Base-by-base conservation (phyloP, 1,284 basidiomycete species). In the Prillingera fragicola region DNA sequence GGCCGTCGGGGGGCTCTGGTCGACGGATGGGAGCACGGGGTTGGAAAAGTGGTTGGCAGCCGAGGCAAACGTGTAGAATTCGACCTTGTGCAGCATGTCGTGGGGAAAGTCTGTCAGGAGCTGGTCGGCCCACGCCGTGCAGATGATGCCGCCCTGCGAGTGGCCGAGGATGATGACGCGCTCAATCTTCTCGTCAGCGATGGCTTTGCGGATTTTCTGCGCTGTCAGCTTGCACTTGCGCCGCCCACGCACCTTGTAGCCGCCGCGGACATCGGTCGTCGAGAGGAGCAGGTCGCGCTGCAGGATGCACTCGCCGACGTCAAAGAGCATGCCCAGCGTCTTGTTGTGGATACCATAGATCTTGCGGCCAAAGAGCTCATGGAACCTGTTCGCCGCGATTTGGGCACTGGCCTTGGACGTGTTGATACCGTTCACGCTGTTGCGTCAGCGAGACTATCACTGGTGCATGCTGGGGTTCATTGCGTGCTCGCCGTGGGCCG, bases 31-130 rank as follows among this genome's bases (percentile, higher is more conserved):
- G n/a, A n/a, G n/a, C n/a, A n/a, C n/a, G 3, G 54, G 48, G 18
- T 47, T 47, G 35, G 48, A 54, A 33, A 60, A 60, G 47, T 63
- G 60, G 33, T 57, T 60, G 13, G 58, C 58, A 14, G 61, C 61
- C 1, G 48, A 52, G 5, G 61, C 61, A 38, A 63, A 63, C 3
- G 61, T 60, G 50, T 63, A 63, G 28, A 63, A 49, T 37, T 63
- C 59, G 42, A 63, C 36, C 33, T 57, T 59, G 25, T 23, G 23
- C 14, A 60, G 54, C 8, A 43, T 21, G 17, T 50, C 47, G 18
- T 38, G 21, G 9, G 56, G 40, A 37, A 59, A 60, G 33, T 62
- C 57, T 19, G 51, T 28, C 14, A 60, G 53, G 14, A 62, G 55
- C 42, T 58, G 57, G 41, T 62, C 60, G 50, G 54, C 33, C 50